Evolutionary conservation across 345 rosid genomes (phyloP).

Genomic region (Theobroma cacao): DNA sequence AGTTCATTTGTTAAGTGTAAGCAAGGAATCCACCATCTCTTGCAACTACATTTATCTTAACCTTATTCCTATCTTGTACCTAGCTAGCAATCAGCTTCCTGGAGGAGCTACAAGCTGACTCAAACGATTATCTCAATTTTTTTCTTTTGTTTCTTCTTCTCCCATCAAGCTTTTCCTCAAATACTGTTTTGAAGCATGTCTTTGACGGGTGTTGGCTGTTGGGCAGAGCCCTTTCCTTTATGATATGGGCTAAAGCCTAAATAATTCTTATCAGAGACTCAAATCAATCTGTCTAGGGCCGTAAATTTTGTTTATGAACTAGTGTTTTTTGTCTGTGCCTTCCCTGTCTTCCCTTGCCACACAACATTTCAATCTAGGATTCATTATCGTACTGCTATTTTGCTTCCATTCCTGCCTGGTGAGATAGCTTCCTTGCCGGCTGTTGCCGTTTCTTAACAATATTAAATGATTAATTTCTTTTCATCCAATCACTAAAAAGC

Average conservation of each 20-base stretch:
- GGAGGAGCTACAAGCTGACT: neutral
- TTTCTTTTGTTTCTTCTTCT: neutral
- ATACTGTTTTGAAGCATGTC: neutral
- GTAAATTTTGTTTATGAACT: too few relatives aligned
- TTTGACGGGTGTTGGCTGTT: too few relatives aligned
- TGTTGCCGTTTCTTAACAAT: too few relatives aligned
- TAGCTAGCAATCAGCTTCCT: neutral
- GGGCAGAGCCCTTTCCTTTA: too few relatives aligned
- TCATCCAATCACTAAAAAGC: too few relatives aligned
- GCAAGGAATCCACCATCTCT: slow-evolving; percentile 33
- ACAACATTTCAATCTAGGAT: too few relatives aligned
- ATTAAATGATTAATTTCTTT: too few relatives aligned
- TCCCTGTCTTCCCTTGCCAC: too few relatives aligned
- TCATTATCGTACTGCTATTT: neutral
- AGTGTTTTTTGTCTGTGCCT: too few relatives aligned
- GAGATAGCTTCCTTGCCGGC: too few relatives aligned
- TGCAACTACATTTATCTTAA: neutral
- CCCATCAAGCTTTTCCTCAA: neutral
- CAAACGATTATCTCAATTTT: neutral
- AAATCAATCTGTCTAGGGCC: too few relatives aligned
- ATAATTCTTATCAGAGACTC: neutral
- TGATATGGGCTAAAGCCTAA: too few relatives aligned
- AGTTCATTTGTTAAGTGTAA: slow-evolving; percentile 1
- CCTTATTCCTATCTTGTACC: slow-evolving; percentile 12
- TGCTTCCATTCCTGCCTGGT: neutral